phyloP scores from a whole-genome alignment of 176 grass and related monocot genomes.

The sorghum (Sorghum bicolor) region DNA sequence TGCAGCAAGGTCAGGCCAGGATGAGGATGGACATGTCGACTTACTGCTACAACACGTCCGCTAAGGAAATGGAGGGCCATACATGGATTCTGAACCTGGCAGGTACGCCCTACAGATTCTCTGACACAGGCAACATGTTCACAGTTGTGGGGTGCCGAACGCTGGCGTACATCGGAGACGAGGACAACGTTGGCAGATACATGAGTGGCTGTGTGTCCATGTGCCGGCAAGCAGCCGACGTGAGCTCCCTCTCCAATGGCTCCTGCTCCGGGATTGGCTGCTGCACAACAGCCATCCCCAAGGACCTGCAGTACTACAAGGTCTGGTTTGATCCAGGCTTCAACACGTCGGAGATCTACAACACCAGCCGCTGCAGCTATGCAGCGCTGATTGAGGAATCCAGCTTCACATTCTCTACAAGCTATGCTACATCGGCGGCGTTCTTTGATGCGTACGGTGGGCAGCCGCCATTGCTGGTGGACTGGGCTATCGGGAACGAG shows the following conservation, averaged over 20 bases:
- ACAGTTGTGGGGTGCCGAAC: background rate
- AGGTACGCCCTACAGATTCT: background rate
- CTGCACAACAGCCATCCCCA: conserved; percentile 32
- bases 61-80: accelerated
- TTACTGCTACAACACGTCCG: background rate
- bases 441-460: background rate
- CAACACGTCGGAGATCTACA: background rate
- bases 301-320: background rate
- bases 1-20: background rate
- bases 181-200: accelerated
- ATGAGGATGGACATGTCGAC: background rate
- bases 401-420: background rate
- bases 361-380: conserved; percentile 4
- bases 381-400: conserved; percentile 12
- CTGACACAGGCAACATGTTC: background rate
- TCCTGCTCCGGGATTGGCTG: conserved; percentile 46
- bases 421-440: background rate
- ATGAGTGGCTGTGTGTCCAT: background rate
- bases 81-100: background rate
- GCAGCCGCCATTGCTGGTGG: background rate
- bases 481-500: conserved; percentile 27
- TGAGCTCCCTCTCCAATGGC: background rate
- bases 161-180: background rate
- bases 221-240: background rate
- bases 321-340: background rate